phyloP scores from a whole-genome alignment of 23 red algal species.

The Pyropia haitanensis region DNA sequence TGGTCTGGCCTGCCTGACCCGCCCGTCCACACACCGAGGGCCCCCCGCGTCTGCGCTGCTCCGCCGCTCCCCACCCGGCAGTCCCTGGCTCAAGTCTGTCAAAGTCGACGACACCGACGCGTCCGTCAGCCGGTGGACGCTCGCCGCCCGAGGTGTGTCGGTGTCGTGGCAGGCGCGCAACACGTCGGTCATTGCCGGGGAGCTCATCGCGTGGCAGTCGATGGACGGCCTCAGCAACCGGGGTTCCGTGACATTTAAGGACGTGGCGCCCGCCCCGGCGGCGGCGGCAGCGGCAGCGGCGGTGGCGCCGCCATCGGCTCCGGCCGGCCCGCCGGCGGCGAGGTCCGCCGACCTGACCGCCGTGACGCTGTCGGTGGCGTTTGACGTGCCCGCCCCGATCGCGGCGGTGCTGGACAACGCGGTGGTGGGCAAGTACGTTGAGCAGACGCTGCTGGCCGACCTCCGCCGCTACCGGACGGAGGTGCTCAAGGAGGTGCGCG shows the following conservation, averaged over 20 bases:
- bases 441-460: slow-evolving; percentile 51
- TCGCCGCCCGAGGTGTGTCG: slow-evolving; percentile 34
- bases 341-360: background rate
- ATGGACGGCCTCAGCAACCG: slow-evolving; percentile 55
- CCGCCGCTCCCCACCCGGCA: too few relatives aligned
- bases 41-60: too few relatives aligned
- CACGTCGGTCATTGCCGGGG: slow-evolving; percentile 22
- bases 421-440: slow-evolving; percentile 49
- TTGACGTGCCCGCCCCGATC: slow-evolving; percentile 41
- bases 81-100: slow-evolving; percentile 42
- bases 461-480: slow-evolving; percentile 48
- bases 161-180: slow-evolving; percentile 63
- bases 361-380: slow-evolving; percentile 50
- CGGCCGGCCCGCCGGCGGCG: too few relatives aligned
- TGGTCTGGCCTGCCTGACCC: too few relatives aligned
- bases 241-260: slow-evolving; percentile 35
- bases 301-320: too few relatives aligned
- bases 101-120: slow-evolving; percentile 36
- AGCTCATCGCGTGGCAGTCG: slow-evolving; percentile 69
- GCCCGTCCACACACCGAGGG: too few relatives aligned
- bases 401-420: slow-evolving; percentile 28
- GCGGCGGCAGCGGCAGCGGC: slow-evolving; percentile 22
- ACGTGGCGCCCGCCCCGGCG: background rate
- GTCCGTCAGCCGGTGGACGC: slow-evolving; percentile 35
- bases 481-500: slow-evolving; percentile 16